Base-by-base conservation (phyloP, 495 filamentous ascomycete genomes). In the Penicillium macrosclerotiorum region DNA sequence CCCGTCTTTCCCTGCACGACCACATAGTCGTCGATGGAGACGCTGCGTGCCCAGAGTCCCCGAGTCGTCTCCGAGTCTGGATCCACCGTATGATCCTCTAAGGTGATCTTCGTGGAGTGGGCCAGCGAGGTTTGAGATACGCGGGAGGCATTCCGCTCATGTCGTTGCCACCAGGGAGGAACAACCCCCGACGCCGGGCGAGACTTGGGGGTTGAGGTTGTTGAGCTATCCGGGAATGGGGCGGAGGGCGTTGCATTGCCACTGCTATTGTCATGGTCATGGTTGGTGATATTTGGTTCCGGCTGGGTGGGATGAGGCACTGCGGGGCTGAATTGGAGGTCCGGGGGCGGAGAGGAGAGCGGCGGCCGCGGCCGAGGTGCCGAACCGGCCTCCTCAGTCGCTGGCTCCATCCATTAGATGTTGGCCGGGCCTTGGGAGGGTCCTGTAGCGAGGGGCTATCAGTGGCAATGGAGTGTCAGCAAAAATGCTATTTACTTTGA, bases 21-120 rank as follows among this genome's bases (percentile, higher is more conserved):
- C 25, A 77, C 73, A 67, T 86, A 76, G 55, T 86, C 84, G 41
- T 86, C 79, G 35, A 89, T 79, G 2, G 73, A 62, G 16, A 85
- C 84, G 45, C 75, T 79, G 36, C 71, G 73, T 4, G 85, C 85
- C 85, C 85, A 89, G 22, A 86, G 65, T 3, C 79, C 78, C 12
- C 76, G 77, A 49, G 71, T 80, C 5, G 78, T 76, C 55, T 82
- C 80, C 20, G 74, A 78, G 26, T 74, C 45, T 11, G 73, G 73
- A 37, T 81, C 81, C 33, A 81, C 78, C 13, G 84, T 86, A 54
- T 88, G 83, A 55, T 89, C 85, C 55, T 88, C 83, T 4, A 89
- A 69, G 0, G 71, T 78, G 51, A 89, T 89, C 3, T 68, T 69
- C 13, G 70, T 49, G 3, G 45, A 48, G 5, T 55, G 65, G 5